phyloP scores from a whole-genome alignment of 1,139 yeast species.

The Pneumocystis sp. region DNA sequence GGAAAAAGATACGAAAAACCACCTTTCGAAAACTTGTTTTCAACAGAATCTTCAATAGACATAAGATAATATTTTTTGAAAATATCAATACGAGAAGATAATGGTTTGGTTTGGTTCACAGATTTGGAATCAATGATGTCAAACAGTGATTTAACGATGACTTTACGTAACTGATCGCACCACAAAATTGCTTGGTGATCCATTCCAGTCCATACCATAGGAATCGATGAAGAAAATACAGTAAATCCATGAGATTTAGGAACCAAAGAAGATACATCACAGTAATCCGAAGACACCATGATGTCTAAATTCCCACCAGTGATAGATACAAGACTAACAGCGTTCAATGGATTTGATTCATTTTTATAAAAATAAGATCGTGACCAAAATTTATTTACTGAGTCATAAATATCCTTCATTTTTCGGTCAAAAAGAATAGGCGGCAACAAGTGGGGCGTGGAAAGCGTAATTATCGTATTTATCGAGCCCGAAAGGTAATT shows the following conservation, averaged over 20 bases:
- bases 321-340: conserved; percentile 40
- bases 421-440: conserved; percentile 96
- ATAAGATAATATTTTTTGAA: conserved; percentile 37
- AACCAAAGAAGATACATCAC: conserved; percentile 55
- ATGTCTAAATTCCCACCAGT: conserved; percentile 83
- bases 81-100: conserved; percentile 42
- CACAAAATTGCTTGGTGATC: conserved; percentile 95
- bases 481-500: conserved; percentile 59
- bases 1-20: not conserved
- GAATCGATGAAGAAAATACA: conserved; percentile 72
- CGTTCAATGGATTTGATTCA: conserved; percentile 20
- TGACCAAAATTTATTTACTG: conserved; percentile 71
- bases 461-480: conserved; percentile 70
- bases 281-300: conserved; percentile 85
- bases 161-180: conserved; percentile 77
- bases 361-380: conserved; percentile 31
- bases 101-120: conserved; percentile 28
- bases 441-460: conserved; percentile 87
- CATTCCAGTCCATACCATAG: conserved; percentile 84
- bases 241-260: conserved; percentile 70
- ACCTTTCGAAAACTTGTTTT: not conserved
- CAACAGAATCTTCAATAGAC: conserved; percentile 19
- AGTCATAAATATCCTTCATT: conserved; percentile 54
- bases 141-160: conserved; percentile 44
- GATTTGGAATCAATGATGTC: conserved; percentile 31